Base-by-base conservation (phyloP, 768 basidiomycete species). In the Basidioascus undulatus region DNA sequence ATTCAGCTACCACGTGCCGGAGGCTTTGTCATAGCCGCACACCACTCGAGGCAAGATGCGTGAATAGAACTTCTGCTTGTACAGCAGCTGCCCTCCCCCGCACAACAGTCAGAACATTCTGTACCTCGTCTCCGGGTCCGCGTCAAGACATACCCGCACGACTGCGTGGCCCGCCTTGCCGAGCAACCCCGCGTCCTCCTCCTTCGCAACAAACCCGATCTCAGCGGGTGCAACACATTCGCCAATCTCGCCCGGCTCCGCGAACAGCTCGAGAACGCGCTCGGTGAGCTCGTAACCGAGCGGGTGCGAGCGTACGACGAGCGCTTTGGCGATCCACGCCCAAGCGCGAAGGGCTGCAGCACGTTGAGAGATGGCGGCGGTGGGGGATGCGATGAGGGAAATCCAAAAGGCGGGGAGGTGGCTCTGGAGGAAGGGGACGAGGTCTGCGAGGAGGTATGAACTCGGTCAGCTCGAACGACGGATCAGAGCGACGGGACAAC, bases 81-180 rank as follows among this genome's bases (percentile, higher is more conserved):
- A 54, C 9, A 63, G 45, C 3, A 61, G 52, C 62, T 63, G 43
- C n/a, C n/a, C n/a, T n/a, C n/a, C n/a, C n/a, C n/a, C 21, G n/a
- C 16, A 16, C 13, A 15, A 11, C 15, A 32, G n/a, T 34, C 20
- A 43, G 35, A 35, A 27, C 5, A 32, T 28, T 11, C 19, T 11
- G 7, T 15, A 6, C 12, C 18, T 4, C 27, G 27, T n/a, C 20
- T 20, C 5, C 4, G 18, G 25, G 21, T 39, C 2, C 5, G 5
- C 15, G n/a, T 26, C 5, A 26, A 16, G n/a, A 11, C 6, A 15
- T 4, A 82, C 89, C 65, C 75, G 76, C 30, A 83, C 62, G 12
- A 78, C 66, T 2, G 80, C 71, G 55, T 74, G 68, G 51, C 89
- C 77, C 37, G 63, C 62, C 59, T 83, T 94, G 9, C 70, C 76